These are phyloP conservation scores for Diaporthe batatas DNA, from an alignment of 2,329 filamentous ascomycete species.

Conservation along the genomic window DNA sequence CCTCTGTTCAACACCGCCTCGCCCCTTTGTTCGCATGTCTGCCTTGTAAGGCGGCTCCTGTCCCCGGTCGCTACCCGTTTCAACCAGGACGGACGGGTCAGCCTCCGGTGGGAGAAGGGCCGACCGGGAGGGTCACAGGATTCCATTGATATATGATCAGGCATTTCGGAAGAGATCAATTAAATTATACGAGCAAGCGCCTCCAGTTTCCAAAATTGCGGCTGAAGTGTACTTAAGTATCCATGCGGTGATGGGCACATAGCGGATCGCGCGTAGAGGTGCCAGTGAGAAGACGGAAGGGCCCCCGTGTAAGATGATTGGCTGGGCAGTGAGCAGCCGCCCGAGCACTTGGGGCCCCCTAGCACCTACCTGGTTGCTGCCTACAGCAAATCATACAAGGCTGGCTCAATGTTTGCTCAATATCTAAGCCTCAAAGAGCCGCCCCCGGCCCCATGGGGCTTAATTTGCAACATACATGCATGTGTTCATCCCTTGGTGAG, in stretches of 20 bases:
- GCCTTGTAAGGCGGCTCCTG: slow-evolving; percentile 12
- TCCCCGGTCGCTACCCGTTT: background rate
- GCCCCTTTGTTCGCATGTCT: background rate
- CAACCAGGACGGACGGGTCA: background rate
- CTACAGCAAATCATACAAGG: background rate
- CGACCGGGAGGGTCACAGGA: background rate
- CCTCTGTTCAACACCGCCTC: too few species aligned
- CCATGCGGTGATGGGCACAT: background rate
- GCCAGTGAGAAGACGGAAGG: background rate
- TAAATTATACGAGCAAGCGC: background rate
- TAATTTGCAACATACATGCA: background rate
- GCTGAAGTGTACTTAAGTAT: background rate
- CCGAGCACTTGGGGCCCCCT: background rate
- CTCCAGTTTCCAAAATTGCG: background rate
- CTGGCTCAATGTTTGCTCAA: background rate
- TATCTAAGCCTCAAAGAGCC: background rate
- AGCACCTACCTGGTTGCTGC: background rate
- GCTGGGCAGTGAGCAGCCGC: background rate
- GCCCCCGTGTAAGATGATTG: slow-evolving; percentile 8
- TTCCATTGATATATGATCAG: background rate
- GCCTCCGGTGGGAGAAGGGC: background rate
- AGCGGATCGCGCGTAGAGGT: background rate
- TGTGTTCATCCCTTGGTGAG: background rate
- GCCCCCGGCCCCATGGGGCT: background rate
- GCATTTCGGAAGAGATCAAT: background rate